Conservation (phyloP, 495 filamentous ascomycete genomes). For the Paragyromitra xinjiangensis region DNA sequence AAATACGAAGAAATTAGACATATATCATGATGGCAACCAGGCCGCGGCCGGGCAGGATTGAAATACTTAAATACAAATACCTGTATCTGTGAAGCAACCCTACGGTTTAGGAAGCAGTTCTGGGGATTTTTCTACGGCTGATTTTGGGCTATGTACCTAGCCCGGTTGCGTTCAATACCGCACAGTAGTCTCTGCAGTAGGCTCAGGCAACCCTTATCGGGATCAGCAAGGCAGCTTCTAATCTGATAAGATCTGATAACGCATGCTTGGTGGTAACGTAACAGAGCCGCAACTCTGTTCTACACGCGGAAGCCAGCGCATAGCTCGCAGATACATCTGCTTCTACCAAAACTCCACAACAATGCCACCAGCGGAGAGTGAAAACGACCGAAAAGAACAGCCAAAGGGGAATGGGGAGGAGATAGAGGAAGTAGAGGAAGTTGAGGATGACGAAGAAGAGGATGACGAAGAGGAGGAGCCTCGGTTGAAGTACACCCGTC, state of each 20-base stretch:
- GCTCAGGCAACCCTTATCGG: too few relatives aligned
- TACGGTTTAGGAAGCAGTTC: too few relatives aligned
- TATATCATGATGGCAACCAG: too few relatives aligned
- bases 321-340: slow-evolving; percentile 26
- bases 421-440: slow-evolving; percentile 59
- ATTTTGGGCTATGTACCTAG: too few relatives aligned
- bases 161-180: too few relatives aligned
- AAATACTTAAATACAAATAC: too few relatives aligned
- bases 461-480: slow-evolving; percentile 97
- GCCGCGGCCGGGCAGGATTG: too few relatives aligned
- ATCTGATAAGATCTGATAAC: neutral
- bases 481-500: slow-evolving; percentile 85
- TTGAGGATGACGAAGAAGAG: slow-evolving; percentile 76
- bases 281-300: slow-evolving; percentile 36
- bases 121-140: too few relatives aligned
- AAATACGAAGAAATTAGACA: too few relatives aligned
- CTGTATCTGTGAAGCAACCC: too few relatives aligned
- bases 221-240: too few relatives aligned
- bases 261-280: neutral
- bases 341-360: slow-evolving; percentile 8
- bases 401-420: neutral
- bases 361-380: slow-evolving; percentile 25
- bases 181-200: too few relatives aligned
- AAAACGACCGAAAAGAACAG: slow-evolving; percentile 13
- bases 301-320: slow-evolving; percentile 38